Evolutionary conservation across 106 monocot species (phyloP), one percentile per base, ranked within the genome.

Genomic region (Apostasia ramifera): DNA sequence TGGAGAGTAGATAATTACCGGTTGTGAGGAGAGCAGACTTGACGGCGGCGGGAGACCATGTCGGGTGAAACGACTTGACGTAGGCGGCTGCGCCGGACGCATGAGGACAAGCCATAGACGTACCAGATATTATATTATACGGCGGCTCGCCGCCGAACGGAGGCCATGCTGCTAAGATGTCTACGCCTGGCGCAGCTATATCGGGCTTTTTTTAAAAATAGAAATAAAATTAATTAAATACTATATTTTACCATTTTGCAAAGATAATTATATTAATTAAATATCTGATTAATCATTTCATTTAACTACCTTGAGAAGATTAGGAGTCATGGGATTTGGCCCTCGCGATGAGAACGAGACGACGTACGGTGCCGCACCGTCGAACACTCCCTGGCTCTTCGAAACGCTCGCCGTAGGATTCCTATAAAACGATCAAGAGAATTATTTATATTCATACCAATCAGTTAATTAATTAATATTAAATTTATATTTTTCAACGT

Each of bases 91-190:
- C 68, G 5, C 69, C 77, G 11, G 43, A 53, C 5, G 44, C 73
- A 47, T 81, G 77, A 8, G 81, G 81, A 65, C 77, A 77, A 8
- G 81, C 26, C 81, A 81, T 81, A 6, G 81, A 81, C 1, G 81
- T 77, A 14, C 81, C 81, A 4, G 81, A 81, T 3, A 65, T 53
- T 14, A 81, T 69, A 58, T 73, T 73, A 59, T 77, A 81, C 4
- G 49, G 2, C 11, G 10, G 7, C 9, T 2, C 43, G 3, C 15
- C 2, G 1, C 39, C 2, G 5, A 59, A 39, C 13, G 67, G 59
- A n/a, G 59, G 40, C 68, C 67, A 67, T 14, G 74, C 57, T 58
- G 74, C 74, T 40, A 74, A 40, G 5, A 74, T 74, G 40, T 74
- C 66, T 6, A 67, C 74, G 43, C 66, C 74, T 2, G 74, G 66